A percentile compares a stretch with the other conserved stretches of the same genome.
Evolutionary conservation across 2,329 filamentous ascomycete species (phyloP).

Genomic region (Diaporthe citri): DNA sequence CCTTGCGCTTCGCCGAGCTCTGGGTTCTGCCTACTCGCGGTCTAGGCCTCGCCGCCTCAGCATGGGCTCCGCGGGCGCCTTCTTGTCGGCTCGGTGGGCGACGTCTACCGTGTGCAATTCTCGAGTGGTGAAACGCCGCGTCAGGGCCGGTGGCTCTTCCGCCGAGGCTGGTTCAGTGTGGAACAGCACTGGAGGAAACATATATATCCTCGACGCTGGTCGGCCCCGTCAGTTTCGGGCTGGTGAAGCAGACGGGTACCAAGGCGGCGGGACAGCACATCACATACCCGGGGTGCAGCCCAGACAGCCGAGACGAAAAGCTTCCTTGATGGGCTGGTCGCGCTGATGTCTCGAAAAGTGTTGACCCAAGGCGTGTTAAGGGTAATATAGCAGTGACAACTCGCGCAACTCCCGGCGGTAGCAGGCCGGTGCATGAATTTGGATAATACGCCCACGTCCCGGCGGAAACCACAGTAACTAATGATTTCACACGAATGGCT

Average conservation of each 20-base stretch:
- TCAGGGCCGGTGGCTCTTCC: background rate
- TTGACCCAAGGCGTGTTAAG: background rate
- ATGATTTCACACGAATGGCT: background rate
- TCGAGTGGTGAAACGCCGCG: slow-evolving; percentile 13
- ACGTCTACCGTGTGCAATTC: background rate
- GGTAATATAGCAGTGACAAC: background rate
- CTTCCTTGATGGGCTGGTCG: background rate
- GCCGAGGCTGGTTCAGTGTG: background rate
- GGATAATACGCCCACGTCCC: background rate
- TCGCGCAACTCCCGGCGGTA: background rate
- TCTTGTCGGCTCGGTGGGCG: background rate
- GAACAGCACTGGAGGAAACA: background rate
- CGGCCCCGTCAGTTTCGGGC: slow-evolving; percentile 8
- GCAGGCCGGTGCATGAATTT: background rate
- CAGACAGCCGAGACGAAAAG: background rate
- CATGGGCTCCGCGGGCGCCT: background rate
- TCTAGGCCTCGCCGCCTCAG: background rate
- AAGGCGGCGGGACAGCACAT: background rate
- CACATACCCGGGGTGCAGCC: background rate
- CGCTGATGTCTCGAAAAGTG: background rate
- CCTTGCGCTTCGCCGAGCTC: background rate
- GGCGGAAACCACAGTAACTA: background rate
- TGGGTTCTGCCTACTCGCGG: background rate
- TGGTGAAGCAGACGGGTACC: background rate
- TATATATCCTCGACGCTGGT: slow-evolving; percentile 13